These are phyloP conservation scores for Ogataea wickerhamii DNA, from an alignment of 805 yeast species.

Conservation along the genomic window DNA sequence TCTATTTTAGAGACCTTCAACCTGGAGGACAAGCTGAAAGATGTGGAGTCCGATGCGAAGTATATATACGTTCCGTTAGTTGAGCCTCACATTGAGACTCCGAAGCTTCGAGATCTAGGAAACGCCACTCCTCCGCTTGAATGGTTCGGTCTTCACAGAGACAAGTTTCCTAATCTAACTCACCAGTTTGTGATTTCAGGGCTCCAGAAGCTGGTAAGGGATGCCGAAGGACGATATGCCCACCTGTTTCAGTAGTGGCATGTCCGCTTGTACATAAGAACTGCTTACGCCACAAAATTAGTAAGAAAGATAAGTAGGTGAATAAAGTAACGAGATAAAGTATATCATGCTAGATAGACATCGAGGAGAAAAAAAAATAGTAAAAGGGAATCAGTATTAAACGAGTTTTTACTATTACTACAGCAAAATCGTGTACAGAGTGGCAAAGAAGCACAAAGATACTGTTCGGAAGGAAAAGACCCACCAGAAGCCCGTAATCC, in stretches of 20 bases:
- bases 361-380: no score
- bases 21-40: conserved; percentile 42
- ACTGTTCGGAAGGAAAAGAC: no score
- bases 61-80: conserved; percentile 61
- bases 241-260: conserved; percentile 44
- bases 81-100: conserved; percentile 83
- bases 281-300: neutral
- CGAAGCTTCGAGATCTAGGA: conserved; percentile 86
- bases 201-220: conserved; percentile 68
- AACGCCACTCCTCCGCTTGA: conserved; percentile 97
- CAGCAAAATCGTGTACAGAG: no score
- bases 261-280: neutral
- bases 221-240: conserved; percentile 56
- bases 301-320: neutral
- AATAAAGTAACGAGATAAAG: neutral
- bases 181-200: conserved; percentile 76
- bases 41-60: conserved; percentile 42
- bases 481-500: no score
- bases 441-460: no score
- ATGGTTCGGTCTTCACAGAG: conserved; percentile 94
- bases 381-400: no score
- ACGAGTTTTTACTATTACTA: no score
- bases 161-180: conserved; percentile 78
- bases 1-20: conserved; percentile 32
- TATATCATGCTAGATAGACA: no score